Evolutionary conservation across 2,329 filamentous ascomycete genomes (phyloP), one percentile per base, ranked within the genome.

Genomic region (Fusarium sp.): DNA sequence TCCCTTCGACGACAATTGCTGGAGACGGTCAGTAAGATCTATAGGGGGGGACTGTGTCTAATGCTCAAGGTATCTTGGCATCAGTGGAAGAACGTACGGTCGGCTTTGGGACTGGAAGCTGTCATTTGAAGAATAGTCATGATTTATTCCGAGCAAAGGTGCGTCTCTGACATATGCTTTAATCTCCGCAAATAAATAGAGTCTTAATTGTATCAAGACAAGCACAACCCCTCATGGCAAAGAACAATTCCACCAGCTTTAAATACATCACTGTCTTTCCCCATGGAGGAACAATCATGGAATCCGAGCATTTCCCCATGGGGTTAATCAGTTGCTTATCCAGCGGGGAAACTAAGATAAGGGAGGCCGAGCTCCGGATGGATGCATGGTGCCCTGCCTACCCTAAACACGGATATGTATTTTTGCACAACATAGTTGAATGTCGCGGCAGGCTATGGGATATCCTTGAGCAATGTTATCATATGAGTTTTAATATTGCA

Each of bases 1-100:
- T 83, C 11, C 85, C 86, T 7, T 86, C 76, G n/a, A 84, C 84
- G 22, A 81, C 79, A 56, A 89, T 82, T 37, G 82, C 86, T 87
- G 15, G 5, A n/a, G 2, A 0, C 2, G n/a, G 57, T 69, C 22
- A 67, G 62, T 40, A 2, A 14, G 27, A n/a, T 27, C 20, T 13
- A 2, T n/a, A n/a, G 5, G 11, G 3, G 20, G 7, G 25, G 7
- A 10, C 10, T 15, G 6, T 2, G 11, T 14, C 30, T 15, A 1
- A 10, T 37, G 33, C 7, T 10, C 17, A 10, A 7, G 17, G 35
- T n/a, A 17, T 9, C 7, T 35, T 7, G 8, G 17, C 15, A 35
- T 35, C n/a, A 17, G 8, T 10, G n/a, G 17, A 15, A 27, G 11
- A 8, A 67, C 67, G 3, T 44, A 67, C 57, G 57, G 17, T 55